Evolutionary conservation across 371 early-diverging fungal genomes (phyloP).

Genomic region (Mucor lusitanicus): DNA sequence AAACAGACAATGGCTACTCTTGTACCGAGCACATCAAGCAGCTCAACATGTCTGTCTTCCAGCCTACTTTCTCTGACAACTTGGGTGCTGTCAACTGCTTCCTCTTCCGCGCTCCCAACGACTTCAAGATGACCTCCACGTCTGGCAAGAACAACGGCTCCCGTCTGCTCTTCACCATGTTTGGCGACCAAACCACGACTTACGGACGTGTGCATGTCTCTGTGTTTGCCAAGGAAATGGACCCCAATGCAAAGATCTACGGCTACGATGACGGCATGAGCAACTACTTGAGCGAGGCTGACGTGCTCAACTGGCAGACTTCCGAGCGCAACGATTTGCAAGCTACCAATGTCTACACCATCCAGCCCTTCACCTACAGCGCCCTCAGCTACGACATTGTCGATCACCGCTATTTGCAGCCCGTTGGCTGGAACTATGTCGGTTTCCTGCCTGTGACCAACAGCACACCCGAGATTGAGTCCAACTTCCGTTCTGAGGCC

Average conservation of each 20-base stretch:
- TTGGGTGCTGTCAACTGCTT: constrained; percentile 46
- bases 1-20: constrained; percentile 40
- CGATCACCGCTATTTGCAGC: constrained; percentile 45
- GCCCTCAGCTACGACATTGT: constrained; percentile 40
- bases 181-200: constrained; percentile 33
- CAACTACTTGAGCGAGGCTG: constrained; percentile 22
- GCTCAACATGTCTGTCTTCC: constrained; percentile 42
- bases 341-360: constrained; percentile 36
- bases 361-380: constrained; percentile 45
- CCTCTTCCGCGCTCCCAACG: constrained; percentile 35
- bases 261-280: constrained; percentile 23
- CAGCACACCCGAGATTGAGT: constrained; percentile 41
- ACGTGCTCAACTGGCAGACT: constrained; percentile 40
- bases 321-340: constrained; percentile 46
- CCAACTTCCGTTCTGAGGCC: constrained; percentile 43
- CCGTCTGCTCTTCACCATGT: constrained; percentile 39
- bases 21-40: constrained; percentile 29
- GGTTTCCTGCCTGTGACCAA: constrained; percentile 50
- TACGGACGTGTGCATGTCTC: constrained; percentile 49
- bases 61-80: constrained; percentile 37
- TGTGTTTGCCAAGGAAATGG: constrained; percentile 44
- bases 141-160: constrained; percentile 49
- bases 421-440: constrained; percentile 51
- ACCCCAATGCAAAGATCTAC: constrained; percentile 44
- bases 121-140: constrained; percentile 39